These are phyloP conservation scores for Trichoderma sp. DNA, from an alignment of 2,329 filamentous ascomycete species.

Conservation along the genomic window DNA sequence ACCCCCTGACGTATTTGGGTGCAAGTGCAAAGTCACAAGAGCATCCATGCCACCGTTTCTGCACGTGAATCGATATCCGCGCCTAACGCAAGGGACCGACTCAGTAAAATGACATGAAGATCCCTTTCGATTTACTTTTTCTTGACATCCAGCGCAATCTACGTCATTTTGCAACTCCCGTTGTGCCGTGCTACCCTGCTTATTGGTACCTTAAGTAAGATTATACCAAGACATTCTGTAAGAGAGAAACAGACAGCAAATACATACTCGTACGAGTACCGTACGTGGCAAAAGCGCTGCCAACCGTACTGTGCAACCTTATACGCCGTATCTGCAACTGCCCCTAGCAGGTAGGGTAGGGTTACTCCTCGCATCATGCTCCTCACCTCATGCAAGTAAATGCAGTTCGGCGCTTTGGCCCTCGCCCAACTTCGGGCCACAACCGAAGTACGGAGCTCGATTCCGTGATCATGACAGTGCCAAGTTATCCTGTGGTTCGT, in stretches of 20 bases:
- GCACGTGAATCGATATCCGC: conserved; percentile 1
- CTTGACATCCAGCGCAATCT: background rate
- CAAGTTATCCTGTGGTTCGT: background rate
- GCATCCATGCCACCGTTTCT: background rate
- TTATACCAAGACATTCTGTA: background rate
- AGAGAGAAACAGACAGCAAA: background rate
- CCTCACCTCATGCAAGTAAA: background rate
- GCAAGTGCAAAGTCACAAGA: background rate
- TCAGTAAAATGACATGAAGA: background rate
- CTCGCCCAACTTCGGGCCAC: background rate
- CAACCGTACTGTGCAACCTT: background rate
- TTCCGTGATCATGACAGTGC: background rate
- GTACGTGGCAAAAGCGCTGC: background rate
- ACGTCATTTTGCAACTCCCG: background rate
- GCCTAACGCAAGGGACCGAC: background rate
- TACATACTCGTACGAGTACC: background rate
- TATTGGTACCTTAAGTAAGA: background rate
- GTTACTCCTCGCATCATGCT: background rate
- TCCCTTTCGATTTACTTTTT: background rate
- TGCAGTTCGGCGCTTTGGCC: background rate
- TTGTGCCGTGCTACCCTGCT: background rate
- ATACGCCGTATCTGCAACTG: background rate
- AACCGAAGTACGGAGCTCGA: background rate
- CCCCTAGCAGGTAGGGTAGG: background rate
- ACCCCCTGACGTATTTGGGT: background rate